A percentile compares a stretch with the other conserved stretches of the same genome.
phyloP scores from a whole-genome alignment of 176 grass and related monocot species.

The Oryza meyeriana region DNA sequence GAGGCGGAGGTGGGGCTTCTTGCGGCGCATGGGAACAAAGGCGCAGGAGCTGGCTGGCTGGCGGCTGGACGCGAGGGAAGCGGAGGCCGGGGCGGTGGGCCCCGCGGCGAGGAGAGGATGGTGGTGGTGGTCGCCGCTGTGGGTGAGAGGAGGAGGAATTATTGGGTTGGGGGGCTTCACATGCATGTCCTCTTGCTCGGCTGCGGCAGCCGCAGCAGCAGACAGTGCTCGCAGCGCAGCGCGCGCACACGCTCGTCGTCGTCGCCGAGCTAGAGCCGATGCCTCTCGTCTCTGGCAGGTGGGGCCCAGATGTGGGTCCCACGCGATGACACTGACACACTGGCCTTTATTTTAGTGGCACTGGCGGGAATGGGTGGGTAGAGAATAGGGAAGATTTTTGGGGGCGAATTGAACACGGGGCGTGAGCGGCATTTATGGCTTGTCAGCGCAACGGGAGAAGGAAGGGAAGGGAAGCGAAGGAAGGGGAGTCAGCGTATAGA shows the following conservation, averaged over 20 bases:
- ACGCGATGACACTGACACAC: neutral
- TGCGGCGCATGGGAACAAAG: constrained; percentile 67
- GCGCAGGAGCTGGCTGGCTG: constrained; percentile 59
- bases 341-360: neutral
- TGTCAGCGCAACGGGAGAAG: too few relatives aligned
- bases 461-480: too few relatives aligned
- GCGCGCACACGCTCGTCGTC: neutral
- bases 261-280: too few relatives aligned
- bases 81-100: neutral
- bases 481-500: too few relatives aligned
- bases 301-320: neutral
- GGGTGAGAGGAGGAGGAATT: constrained; percentile 40
- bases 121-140: neutral
- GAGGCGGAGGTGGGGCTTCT: constrained; percentile 27
- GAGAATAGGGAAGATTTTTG: too few relatives aligned
- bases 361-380: too few relatives aligned
- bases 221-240: constrained; percentile 29
- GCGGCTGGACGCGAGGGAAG: constrained; percentile 23
- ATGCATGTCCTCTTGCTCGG: constrained; percentile 51
- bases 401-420: too few relatives aligned
- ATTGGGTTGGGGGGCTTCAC: constrained; percentile 68
- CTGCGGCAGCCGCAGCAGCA: constrained; percentile 1
- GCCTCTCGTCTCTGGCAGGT: neutral
- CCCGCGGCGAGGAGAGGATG: neutral
- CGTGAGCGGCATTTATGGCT: too few relatives aligned